Conservation (phyloP, 2,329 filamentous ascomycete genomes). For the Neonectria hederae region DNA sequence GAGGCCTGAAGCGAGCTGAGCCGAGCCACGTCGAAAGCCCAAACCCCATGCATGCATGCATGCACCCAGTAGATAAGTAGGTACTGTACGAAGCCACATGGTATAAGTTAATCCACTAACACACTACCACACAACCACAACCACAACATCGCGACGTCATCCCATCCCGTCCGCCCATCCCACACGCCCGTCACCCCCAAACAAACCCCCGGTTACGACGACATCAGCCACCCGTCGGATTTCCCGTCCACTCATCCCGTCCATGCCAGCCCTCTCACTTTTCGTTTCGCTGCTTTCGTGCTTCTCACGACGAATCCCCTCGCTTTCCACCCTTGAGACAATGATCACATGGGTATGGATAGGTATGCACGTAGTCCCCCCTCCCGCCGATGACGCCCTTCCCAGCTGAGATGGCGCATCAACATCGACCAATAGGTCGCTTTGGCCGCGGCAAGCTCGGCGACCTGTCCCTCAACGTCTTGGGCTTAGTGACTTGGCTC, state of each 20-base stretch:
- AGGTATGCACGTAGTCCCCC: neutral
- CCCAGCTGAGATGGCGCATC: constrained; percentile 29
- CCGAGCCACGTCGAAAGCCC: constrained; percentile 12
- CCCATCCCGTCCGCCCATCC: neutral
- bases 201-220: neutral
- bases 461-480: neutral
- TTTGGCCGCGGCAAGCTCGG: constrained; percentile 8
- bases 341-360: constrained; percentile 16
- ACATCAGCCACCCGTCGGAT: constrained; percentile 15
- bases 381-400: constrained; percentile 28
- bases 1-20: neutral
- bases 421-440: constrained; percentile 18
- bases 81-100: neutral
- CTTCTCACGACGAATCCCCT: neutral
- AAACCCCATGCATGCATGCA: neutral
- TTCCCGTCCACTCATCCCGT: constrained; percentile 8
- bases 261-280: neutral
- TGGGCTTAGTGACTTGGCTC: neutral
- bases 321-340: neutral
- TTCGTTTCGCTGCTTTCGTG: neutral
- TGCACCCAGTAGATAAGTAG: neutral
- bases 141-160: neutral
- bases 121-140: neutral
- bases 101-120: neutral
- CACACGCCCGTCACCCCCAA: neutral